Percentiles rank a stretch among this genome's conserved stretches.
phyloP scores from a whole-genome alignment of 306 rosid genomes.

The Quercus wislizeni region DNA sequence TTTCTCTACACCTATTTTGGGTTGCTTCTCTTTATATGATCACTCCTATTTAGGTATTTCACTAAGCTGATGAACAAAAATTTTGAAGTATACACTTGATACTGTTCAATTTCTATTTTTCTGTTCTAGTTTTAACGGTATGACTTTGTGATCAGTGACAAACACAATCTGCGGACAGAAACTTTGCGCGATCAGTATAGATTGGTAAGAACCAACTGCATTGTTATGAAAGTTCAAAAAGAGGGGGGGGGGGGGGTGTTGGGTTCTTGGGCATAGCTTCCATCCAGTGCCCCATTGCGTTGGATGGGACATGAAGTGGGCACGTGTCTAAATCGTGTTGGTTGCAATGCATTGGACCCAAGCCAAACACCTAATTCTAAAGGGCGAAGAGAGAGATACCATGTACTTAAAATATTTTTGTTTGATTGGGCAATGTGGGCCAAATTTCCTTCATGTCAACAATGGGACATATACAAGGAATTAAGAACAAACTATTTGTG shows the following conservation, averaged over 20 bases:
- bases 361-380: too few relatives aligned
- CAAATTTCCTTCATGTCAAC: neutral
- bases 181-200: conserved; percentile 80
- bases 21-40: neutral
- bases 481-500: neutral
- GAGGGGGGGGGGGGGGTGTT: too few relatives aligned
- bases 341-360: too few relatives aligned
- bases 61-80: neutral
- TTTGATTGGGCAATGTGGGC: neutral
- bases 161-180: conserved; percentile 76
- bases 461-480: neutral
- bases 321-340: too few relatives aligned
- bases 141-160: conserved; percentile 58
- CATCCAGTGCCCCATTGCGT: too few relatives aligned
- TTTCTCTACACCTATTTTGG: neutral
- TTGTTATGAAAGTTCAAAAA: neutral
- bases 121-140: conserved; percentile 16
- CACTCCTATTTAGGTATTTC: neutral
- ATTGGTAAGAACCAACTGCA: conserved; percentile 54
- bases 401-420: neutral
- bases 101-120: neutral
- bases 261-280: too few relatives aligned
- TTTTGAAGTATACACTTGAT: neutral
- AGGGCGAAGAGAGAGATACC: too few relatives aligned
- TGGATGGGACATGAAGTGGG: too few relatives aligned